Evolutionary conservation across 129 eudicot species (phyloP), one percentile per base, ranked within the genome.

Genomic region (Centella asiatica): DNA sequence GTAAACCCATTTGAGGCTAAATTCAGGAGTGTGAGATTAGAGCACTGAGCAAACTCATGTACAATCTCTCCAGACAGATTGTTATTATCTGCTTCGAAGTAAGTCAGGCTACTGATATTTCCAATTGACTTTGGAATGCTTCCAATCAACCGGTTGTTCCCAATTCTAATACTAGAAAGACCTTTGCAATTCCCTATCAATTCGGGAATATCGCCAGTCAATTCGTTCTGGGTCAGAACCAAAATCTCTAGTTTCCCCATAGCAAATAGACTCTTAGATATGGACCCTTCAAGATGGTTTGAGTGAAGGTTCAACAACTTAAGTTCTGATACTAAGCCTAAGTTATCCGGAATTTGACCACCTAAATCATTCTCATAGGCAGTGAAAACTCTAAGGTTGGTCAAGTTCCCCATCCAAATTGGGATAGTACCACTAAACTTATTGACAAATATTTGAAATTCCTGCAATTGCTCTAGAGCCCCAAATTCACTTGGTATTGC

Each of bases 1-100:
- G 76, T 69, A 66, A 93, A 88, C 25, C 96, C 92, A 60, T 93
- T 93, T 28, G 89, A 93, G 54, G 99, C 99, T 55, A 93, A 68
- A 71, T 93, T 93, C 51, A 93, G 74, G 31, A 93, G 86, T 27
- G 87, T 85, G 63, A 93, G 85, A 70, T 93, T 93, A 51, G 87
- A 57, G 72, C 99, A 93, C 20, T 60, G 78, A 27, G 89, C 70
- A 69, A 93, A 87, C 60, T 82, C 99, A 10, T 51, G 17, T 59
- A 80, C 89, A 62, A 93, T 85, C 80, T 78, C 95, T 18, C 99
- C 99, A 6, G 96, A 87, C 57, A 93, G 86, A 76, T 82, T 80
- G 72, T 93, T 93, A 59, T 85, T 87, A 69, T 93, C 81, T 0
- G 92, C 99, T 80, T 93, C 99, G 67, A 93, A 93, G 72, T 93